These are phyloP conservation scores for Polygonum aviculare DNA, from an alignment of 148 eudicot genomes.

Conservation along the genomic window DNA sequence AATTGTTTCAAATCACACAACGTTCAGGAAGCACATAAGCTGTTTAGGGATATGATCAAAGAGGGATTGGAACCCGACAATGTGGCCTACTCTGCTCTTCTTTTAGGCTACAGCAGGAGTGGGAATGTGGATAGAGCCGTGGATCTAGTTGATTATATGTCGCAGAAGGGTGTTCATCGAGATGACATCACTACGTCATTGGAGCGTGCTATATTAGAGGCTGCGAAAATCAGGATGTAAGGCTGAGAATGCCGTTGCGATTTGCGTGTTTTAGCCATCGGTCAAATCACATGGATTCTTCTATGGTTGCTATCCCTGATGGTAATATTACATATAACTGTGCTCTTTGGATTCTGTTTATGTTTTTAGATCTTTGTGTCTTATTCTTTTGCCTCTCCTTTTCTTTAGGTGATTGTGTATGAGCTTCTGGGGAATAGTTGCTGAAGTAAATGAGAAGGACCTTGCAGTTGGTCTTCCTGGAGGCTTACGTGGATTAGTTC, in stretches of 20 bases:
- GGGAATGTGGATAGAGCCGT: slow-evolving; percentile 35
- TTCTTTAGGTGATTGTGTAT: slow-evolving; percentile 14
- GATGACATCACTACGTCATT: slow-evolving; percentile 28
- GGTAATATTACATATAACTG: too few species aligned
- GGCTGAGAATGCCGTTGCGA: background rate
- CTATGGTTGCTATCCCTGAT: too few species aligned
- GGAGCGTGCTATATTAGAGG: slow-evolving; percentile 26
- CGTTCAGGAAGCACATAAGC: slow-evolving; percentile 26
- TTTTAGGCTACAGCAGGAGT: slow-evolving; percentile 30
- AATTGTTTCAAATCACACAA: slow-evolving; percentile 26
- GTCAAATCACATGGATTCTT: too few species aligned
- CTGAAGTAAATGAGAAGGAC: slow-evolving; percentile 87
- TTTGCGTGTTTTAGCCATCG: too few species aligned
- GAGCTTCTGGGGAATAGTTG: slow-evolving; percentile 90
- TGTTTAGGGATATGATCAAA: slow-evolving; percentile 39
- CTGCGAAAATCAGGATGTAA: background rate
- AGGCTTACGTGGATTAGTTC: slow-evolving; percentile 90
- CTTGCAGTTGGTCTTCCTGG: slow-evolving; percentile 89
- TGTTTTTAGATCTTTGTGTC: too few species aligned
- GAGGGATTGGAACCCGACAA: slow-evolving; percentile 38
- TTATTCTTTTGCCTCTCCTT: too few species aligned
- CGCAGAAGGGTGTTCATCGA: slow-evolving; percentile 28
- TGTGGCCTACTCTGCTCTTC: slow-evolving; percentile 45
- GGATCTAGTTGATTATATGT: slow-evolving; percentile 36
- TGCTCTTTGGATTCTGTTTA: too few species aligned